These are phyloP conservation scores for Lonicera japonica DNA, from an alignment of 129 eudicot genomes.

Conservation along the genomic window DNA sequence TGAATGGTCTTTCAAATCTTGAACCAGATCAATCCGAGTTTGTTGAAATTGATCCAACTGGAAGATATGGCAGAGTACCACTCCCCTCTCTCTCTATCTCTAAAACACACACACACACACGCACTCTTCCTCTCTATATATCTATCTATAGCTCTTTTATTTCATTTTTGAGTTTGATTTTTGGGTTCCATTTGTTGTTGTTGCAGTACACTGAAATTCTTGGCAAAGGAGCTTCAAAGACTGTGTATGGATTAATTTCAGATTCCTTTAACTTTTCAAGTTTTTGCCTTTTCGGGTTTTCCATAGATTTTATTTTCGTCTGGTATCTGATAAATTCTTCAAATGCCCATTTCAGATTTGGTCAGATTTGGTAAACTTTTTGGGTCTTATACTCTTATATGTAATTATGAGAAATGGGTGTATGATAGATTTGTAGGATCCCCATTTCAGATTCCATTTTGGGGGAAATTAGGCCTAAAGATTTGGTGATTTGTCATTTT, in stretches of 20 bases:
- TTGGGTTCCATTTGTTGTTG: neutral
- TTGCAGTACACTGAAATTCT: slow-evolving; percentile 14
- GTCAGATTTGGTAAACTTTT: neutral
- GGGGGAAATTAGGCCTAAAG: neutral
- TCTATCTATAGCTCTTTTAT: neutral
- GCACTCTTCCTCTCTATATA: neutral
- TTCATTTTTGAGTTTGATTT: neutral
- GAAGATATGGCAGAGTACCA: slow-evolving; percentile 16
- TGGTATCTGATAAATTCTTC: neutral
- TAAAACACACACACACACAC: no score
- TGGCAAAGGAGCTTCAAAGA: slow-evolving; percentile 16
- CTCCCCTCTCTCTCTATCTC: neutral
- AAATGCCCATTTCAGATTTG: neutral
- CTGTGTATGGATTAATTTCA: slow-evolving; percentile 3
- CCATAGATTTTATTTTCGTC: neutral
- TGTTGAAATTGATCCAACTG: slow-evolving; percentile 20
- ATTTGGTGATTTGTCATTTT: neutral
- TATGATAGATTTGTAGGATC: neutral
- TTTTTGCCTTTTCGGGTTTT: neutral
- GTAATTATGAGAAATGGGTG: neutral
- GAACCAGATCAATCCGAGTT: slow-evolving; percentile 14
- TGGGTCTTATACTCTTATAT: no score
- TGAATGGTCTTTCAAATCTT: slow-evolving; percentile 4
- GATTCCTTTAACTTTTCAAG: neutral
- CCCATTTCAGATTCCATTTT: neutral